Base-by-base conservation (phyloP, 129 eudicot genomes). In the Escallonia herrerae region DNA sequence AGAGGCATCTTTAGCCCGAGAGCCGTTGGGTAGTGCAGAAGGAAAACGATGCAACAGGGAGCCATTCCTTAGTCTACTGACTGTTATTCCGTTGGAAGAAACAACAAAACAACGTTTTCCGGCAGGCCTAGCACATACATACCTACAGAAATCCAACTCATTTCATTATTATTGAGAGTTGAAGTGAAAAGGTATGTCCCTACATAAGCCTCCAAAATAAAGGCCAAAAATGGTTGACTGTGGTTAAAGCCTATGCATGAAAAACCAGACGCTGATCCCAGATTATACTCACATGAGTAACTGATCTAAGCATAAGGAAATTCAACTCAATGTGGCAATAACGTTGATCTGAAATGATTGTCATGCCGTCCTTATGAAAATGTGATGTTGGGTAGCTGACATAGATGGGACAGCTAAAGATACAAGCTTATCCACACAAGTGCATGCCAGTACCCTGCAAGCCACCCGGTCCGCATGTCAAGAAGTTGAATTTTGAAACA, bases 51-150 rank as follows among this genome's bases (percentile, higher is more conserved):
- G 99, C 82, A 93, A 71, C 13, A 72, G 77, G n/a, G 86, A 70
- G 47, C 96, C 99, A 65, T 93, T 89, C 6, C 99, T 86, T 58
- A 85, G 69, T 62, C 96, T 89, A 82, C 91, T 93, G 64, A 88
- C 82, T 33, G 96, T 93, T 48, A 86, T 80, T 52, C 96, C 98
- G 69, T 93, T 81, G 0, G 95, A 86, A 45, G 99, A 88, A 45
- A 89, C 99, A 37, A 93, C 95, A 74, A 93, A 93, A 71, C 99
- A 93, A 58, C 96, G 79, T 68, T 93, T 88, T 40, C 99, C 99
- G 56, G 95, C 72, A 6, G 99, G 99, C 78, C 99, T 80, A 65
- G 96, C 95, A 69, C 82, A 81, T 53, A 93, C 93, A 54, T 79
- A 93, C 98, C 98, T 91, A 66, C 57, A 72, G 6, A 22, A 45